Conservation (phyloP, 495 filamentous ascomycete genomes). For the Aspergillus bridgeri region DNA sequence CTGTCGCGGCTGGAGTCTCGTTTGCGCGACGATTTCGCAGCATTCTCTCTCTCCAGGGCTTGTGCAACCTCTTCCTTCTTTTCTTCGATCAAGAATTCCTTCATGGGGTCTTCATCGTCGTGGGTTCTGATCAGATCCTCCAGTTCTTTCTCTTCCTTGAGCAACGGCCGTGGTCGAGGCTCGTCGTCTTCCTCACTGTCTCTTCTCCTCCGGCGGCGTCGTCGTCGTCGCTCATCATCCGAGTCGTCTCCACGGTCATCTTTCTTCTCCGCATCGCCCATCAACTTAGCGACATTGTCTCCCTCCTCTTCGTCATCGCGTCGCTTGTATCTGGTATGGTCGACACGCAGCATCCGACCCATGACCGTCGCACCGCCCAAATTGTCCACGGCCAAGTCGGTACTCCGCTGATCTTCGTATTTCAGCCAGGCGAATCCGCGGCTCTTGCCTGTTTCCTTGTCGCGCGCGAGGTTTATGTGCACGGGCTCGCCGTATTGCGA, state of each 20-base stretch:
- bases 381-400: constrained; percentile 94
- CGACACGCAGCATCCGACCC: constrained; percentile 78
- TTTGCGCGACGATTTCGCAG: constrained; percentile 34
- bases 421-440: constrained; percentile 94
- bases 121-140: constrained; percentile 70
- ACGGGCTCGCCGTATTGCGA: constrained; percentile 95
- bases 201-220: constrained; percentile 44
- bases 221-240: constrained; percentile 38
- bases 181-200: constrained; percentile 34
- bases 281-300: constrained; percentile 47
- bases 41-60: constrained; percentile 56
- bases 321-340: constrained; percentile 87
- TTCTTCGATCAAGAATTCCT: constrained; percentile 78
- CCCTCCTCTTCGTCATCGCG: constrained; percentile 80
- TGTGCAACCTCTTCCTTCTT: constrained; percentile 82
- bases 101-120: constrained; percentile 98
- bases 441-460: constrained; percentile 94
- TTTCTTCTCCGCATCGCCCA: constrained; percentile 28
- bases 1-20: constrained; percentile 37
- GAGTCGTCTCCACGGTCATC: constrained; percentile 26
- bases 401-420: constrained; percentile 97
- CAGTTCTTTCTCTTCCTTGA: constrained; percentile 74
- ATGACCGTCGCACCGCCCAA: constrained; percentile 80
- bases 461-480: constrained; percentile 82
- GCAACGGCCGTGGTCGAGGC: constrained; percentile 39